Conservation (phyloP, 2,329 filamentous ascomycete species). For the Penicillium freii region DNA sequence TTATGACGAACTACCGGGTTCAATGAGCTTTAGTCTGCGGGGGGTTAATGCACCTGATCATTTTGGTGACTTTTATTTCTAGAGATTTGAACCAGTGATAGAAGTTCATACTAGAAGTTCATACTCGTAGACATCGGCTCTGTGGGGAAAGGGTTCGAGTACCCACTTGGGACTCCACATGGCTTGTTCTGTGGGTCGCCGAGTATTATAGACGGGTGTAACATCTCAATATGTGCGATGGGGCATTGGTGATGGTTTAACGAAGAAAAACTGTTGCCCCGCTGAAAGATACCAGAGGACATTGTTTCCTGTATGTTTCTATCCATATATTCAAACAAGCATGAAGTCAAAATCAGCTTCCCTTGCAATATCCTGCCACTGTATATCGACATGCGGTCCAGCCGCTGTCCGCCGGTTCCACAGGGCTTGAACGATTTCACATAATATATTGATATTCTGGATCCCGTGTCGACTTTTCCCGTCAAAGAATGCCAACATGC, state of each 20-base stretch:
- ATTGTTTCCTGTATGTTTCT: neutral
- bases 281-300: neutral
- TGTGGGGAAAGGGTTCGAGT: neutral
- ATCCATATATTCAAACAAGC: slow-evolving; percentile 21
- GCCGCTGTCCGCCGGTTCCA: slow-evolving; percentile 28
- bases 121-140: neutral
- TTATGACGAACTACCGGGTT: neutral
- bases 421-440: slow-evolving; percentile 33
- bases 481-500: slow-evolving; percentile 34
- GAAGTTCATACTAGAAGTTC: neutral
- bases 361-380: slow-evolving; percentile 37
- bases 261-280: neutral
- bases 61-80: neutral
- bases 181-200: neutral
- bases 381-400: slow-evolving; percentile 20
- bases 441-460: slow-evolving; percentile 32
- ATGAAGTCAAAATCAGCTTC: slow-evolving; percentile 38
- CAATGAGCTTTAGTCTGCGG: fast-evolving
- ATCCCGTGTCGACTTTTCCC: slow-evolving; percentile 38
- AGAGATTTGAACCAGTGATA: neutral
- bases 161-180: neutral
- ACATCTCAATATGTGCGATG: neutral
- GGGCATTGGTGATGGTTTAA: neutral
- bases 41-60: neutral
- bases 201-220: neutral